Percentiles rank a stretch among this genome's conserved stretches.
Evolutionary conservation across 352 stramenopile species (phyloP).

Genomic region (Phytophthora sp.): DNA sequence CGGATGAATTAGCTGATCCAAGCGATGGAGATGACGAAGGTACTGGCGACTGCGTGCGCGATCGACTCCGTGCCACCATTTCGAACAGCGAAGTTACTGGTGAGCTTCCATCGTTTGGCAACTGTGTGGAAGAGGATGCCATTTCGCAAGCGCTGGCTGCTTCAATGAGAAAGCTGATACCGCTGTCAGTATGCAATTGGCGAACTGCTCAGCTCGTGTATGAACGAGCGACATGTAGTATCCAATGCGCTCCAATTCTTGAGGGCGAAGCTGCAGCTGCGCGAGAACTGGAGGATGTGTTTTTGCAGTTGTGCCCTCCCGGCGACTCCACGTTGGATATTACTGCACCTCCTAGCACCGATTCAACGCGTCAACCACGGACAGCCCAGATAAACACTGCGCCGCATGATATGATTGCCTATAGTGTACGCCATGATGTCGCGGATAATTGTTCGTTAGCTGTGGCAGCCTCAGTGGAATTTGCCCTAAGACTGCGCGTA

Average conservation of each 20-base stretch:
- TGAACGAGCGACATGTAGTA: slow-evolving; percentile 58
- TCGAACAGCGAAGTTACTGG: slow-evolving; percentile 35
- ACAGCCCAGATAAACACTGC: slow-evolving; percentile 43
- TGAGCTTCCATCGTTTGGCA: slow-evolving; percentile 51
- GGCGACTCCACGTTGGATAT: slow-evolving; percentile 18
- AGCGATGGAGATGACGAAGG: slow-evolving; percentile 36
- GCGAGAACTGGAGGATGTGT: slow-evolving; percentile 64
- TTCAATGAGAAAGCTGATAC: slow-evolving; percentile 61
- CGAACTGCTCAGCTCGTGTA: slow-evolving; percentile 60
- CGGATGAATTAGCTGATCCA: slow-evolving; percentile 28
- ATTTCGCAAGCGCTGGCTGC: slow-evolving; percentile 57
- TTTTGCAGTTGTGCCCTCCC: slow-evolving; percentile 56
- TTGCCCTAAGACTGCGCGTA: slow-evolving; percentile 53
- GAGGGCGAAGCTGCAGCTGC: slow-evolving; percentile 48
- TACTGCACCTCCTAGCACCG: slow-evolving; percentile 10
- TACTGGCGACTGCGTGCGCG: slow-evolving; percentile 13
- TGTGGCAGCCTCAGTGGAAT: slow-evolving; percentile 75
- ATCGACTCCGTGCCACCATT: slow-evolving; percentile 23
- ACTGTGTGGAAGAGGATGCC: slow-evolving; percentile 77
- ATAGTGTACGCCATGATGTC: slow-evolving; percentile 45
- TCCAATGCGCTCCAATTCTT: slow-evolving; percentile 59
- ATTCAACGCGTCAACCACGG: slow-evolving; percentile 26
- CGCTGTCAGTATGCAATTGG: slow-evolving; percentile 79
- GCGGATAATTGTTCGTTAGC: slow-evolving; percentile 43
- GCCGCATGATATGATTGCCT: slow-evolving; percentile 59